These are phyloP conservation scores for Roridomyces roridus DNA, from an alignment of 768 basidiomycete species.

Conservation along the genomic window DNA sequence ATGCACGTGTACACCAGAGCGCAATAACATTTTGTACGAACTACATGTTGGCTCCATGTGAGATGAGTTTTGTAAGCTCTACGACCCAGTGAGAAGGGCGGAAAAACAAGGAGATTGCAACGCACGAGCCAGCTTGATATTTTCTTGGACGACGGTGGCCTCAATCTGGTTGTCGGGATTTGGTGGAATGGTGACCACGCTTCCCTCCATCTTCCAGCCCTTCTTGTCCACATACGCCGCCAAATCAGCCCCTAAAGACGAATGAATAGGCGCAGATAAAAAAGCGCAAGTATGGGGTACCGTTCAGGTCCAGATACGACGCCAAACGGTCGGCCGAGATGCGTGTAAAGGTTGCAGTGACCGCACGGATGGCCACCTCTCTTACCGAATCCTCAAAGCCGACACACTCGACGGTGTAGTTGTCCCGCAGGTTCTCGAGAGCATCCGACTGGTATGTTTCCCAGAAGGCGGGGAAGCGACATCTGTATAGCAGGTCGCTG, in stretches of 20 bases:
- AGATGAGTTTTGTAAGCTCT: slow-evolving; percentile 81
- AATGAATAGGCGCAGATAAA: neutral
- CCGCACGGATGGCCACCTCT: slow-evolving; percentile 77
- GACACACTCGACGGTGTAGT: slow-evolving; percentile 83
- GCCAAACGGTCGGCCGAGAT: slow-evolving; percentile 72
- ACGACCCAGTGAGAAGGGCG: slow-evolving; percentile 10
- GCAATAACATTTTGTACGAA: slow-evolving; percentile 13
- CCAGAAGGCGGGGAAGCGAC: slow-evolving; percentile 92
- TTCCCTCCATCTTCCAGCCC: slow-evolving; percentile 67
- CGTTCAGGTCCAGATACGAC: slow-evolving; percentile 72
- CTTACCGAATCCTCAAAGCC: slow-evolving; percentile 88
- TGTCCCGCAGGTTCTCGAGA: slow-evolving; percentile 76
- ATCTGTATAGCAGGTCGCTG: slow-evolving; percentile 76
- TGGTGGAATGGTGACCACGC: slow-evolving; percentile 71
- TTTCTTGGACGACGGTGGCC: slow-evolving; percentile 84
- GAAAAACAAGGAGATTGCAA: slow-evolving; percentile 22
- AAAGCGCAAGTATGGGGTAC: slow-evolving; percentile 40
- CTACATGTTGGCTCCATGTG: slow-evolving; percentile 57
- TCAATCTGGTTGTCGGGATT: slow-evolving; percentile 91
- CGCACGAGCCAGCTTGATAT: slow-evolving; percentile 82
- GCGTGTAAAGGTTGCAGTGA: slow-evolving; percentile 78
- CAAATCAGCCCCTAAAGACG: slow-evolving; percentile 53
- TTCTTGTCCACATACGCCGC: slow-evolving; percentile 64
- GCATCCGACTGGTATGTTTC: slow-evolving; percentile 70
- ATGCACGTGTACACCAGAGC: neutral